Conservation (phyloP, 1,139 yeast species). For the Suhomyces atakaporum region DNA sequence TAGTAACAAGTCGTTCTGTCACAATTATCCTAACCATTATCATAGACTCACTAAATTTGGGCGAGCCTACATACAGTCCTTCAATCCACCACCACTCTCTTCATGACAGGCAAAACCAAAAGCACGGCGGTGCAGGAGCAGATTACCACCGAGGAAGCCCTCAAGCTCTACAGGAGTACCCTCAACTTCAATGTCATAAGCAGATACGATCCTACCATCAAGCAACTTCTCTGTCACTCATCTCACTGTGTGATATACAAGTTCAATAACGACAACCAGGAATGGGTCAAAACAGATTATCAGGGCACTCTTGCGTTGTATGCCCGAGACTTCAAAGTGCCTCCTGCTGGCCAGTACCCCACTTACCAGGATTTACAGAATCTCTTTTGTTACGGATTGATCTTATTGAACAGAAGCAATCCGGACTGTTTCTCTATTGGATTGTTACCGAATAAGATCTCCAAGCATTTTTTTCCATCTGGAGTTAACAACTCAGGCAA, state of each 20-base stretch:
- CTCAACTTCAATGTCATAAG: conserved; percentile 79
- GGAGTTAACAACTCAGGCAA: conserved; percentile 48
- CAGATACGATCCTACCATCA: conserved; percentile 78
- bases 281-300: conserved; percentile 79
- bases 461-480: conserved; percentile 42
- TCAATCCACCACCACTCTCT: neutral
- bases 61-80: conserved; percentile 3
- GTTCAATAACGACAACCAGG: conserved; percentile 60
- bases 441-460: conserved; percentile 60
- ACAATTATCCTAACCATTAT: no score
- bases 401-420: conserved; percentile 71
- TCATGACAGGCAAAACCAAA: conserved; percentile 11
- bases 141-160: conserved; percentile 35
- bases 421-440: conserved; percentile 84
- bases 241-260: conserved; percentile 83
- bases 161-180: conserved; percentile 66
- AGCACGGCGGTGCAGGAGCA: conserved; percentile 15
- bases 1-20: no score
- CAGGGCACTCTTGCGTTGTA: conserved; percentile 85
- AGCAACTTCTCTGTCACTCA: conserved; percentile 71
- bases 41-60: no score
- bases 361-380: conserved; percentile 45
- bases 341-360: conserved; percentile 18
- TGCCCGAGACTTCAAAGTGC: conserved; percentile 54
- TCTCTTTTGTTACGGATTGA: conserved; percentile 73